These are phyloP conservation scores for Hypoxylon rubiginosum DNA, from an alignment of 2,329 filamentous ascomycete genomes.

Conservation along the genomic window DNA sequence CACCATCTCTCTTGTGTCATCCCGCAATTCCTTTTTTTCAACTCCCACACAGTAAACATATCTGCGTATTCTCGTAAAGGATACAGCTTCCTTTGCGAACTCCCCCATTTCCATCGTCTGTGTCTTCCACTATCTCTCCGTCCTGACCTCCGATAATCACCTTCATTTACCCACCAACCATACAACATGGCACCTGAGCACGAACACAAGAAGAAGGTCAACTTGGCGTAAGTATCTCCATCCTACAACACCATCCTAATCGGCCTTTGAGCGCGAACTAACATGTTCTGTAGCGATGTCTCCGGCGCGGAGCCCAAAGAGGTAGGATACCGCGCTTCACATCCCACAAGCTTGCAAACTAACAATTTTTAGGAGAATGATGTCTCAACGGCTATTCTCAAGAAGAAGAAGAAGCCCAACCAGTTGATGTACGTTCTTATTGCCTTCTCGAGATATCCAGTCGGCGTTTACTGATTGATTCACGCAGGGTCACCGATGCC, in stretches of 20 bases:
- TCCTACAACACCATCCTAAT: background rate
- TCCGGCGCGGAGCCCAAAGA: slow-evolving; percentile 90
- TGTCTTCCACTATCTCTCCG: slow-evolving; percentile 10
- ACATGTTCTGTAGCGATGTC: slow-evolving; percentile 75
- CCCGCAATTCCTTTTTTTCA: slow-evolving; percentile 12
- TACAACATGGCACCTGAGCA: slow-evolving; percentile 80
- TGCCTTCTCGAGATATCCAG: background rate
- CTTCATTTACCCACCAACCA: slow-evolving; percentile 38
- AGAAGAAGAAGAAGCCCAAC: slow-evolving; percentile 99
- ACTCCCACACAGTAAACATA: slow-evolving; percentile 20
- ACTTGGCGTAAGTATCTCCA: slow-evolving; percentile 75
- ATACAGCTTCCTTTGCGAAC: slow-evolving; percentile 27
- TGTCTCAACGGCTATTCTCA: slow-evolving; percentile 94
- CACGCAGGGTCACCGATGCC: slow-evolving; percentile 91
- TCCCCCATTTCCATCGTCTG: slow-evolving; percentile 11
- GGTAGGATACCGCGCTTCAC: slow-evolving; percentile 65
- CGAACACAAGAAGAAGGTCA: slow-evolving; percentile 85
- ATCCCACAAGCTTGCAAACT: slow-evolving; percentile 42
- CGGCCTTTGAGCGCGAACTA: slow-evolving; percentile 49
- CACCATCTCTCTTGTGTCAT: slow-evolving; percentile 29
- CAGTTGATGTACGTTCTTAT: slow-evolving; percentile 81
- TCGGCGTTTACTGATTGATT: slow-evolving; percentile 28
- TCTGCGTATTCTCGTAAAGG: slow-evolving; percentile 17
- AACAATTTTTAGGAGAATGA: slow-evolving; percentile 78
- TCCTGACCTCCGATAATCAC: slow-evolving; percentile 26